Evolutionary conservation across 2,329 filamentous ascomycete genomes (phyloP), one percentile per base, ranked within the genome.

Genomic region (Cladosporium sphaerospermum): DNA sequence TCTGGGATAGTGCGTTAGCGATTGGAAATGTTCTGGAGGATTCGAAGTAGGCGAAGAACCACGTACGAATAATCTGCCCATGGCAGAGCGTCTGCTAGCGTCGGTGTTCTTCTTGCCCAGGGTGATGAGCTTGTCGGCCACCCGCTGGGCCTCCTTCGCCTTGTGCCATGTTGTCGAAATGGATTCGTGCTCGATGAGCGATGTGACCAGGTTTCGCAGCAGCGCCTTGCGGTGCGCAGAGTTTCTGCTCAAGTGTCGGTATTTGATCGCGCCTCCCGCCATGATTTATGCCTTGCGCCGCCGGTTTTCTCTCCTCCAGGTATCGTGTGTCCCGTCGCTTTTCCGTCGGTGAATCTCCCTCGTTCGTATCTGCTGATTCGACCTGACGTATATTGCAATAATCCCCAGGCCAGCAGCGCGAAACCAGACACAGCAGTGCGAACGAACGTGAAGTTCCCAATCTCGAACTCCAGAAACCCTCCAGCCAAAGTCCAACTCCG

Each of bases 151-250:
- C 76, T 99, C 93, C 74, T 97, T 99, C 45, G 93, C 93, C 75
- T 97, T 97, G 69, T 86, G 85, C 80, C 88, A 96, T 74, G 93
- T 96, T 47, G 93, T 99, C 59, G 86, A 84, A 75, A 99, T 95
- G 58, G 89, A 84, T 76, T 99, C 93, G 72, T 95, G 84, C 72
- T 88, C 81, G 74, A 99, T 87, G 61, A 99, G 86, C 52, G 92
- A 93, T 61, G 92, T 96, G 69, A 97, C 91, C 57, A 99, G 79
- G 74, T 97, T 96, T 67, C 93, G 89, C 61, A 99, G 84, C 62
- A 99, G 83, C 50, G 93, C 92, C 75, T 92, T 83, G 69, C 93
- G 83, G 70, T 96, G 93, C 52, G 92, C 78, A 48, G 90, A 96
- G 61, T 83, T 80, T 63, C 93, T 90, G 73, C 84, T 85, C 57